Conservation (phyloP, 768 basidiomycete genomes). For the Lactarius sanguifluus region DNA sequence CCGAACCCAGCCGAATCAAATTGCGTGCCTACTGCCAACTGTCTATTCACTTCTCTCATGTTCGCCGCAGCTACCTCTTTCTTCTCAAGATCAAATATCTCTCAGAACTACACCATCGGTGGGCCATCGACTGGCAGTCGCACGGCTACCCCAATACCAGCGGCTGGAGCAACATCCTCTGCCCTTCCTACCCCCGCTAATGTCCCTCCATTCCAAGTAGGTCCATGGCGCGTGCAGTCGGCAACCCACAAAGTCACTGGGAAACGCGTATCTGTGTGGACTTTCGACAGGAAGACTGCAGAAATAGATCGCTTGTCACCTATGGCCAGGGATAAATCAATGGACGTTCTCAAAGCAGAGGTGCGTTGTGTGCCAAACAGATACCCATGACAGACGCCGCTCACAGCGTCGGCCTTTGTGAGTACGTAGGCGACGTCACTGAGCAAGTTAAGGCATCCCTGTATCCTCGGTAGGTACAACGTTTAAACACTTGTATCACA, state of each 20-base stretch:
- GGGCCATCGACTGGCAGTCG: constrained; percentile 33
- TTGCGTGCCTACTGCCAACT: background rate
- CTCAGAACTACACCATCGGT: constrained; percentile 74
- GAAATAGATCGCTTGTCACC: constrained; percentile 72
- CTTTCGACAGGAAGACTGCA: constrained; percentile 75
- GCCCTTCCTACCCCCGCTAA: constrained; percentile 41
- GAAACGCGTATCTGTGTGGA: constrained; percentile 93
- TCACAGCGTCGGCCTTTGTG: constrained; percentile 13
- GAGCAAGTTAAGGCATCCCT: constrained; percentile 86
- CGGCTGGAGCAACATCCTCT: constrained; percentile 36
- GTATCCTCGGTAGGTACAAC: constrained; percentile 67
- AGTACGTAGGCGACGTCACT: constrained; percentile 71
- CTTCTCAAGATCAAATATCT: constrained; percentile 77
- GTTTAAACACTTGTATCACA: constrained; percentile 20
- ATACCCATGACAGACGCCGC: background rate
- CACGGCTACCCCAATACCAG: constrained; percentile 41
- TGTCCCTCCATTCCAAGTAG: constrained; percentile 64
- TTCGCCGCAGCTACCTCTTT: constrained; percentile 82
- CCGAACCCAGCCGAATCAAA: background rate
- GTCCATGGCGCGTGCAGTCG: constrained; percentile 85
- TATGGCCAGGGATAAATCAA: constrained; percentile 63
- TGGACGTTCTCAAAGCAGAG: constrained; percentile 91
- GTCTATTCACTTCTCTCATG: constrained; percentile 42
- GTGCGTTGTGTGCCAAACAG: constrained; percentile 42
- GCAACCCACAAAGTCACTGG: constrained; percentile 86